phyloP scores from a whole-genome alignment of 1,284 basidiomycete species.

The Ustilago xerochloae region DNA sequence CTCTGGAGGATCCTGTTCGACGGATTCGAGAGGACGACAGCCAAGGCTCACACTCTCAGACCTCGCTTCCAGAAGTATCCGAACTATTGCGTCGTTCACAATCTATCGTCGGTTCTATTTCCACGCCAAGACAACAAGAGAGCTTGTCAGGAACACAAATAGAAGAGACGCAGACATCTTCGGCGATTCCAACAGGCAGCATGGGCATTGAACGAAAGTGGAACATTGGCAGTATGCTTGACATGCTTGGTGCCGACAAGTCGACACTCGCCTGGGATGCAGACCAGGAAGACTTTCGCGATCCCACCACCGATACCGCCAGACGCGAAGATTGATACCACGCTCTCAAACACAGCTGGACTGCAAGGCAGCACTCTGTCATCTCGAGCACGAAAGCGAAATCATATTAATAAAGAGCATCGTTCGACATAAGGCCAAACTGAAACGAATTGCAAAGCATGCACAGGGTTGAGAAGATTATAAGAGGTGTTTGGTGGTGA shows the following conservation, averaged over 20 bases:
- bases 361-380: background rate
- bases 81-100: constrained; percentile 35
- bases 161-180: background rate
- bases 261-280: constrained; percentile 33
- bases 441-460: background rate
- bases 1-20: constrained; percentile 4
- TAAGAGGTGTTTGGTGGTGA: background rate
- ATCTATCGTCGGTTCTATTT: background rate
- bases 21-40: constrained; percentile 14
- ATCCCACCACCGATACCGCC: background rate
- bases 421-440: background rate
- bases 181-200: background rate
- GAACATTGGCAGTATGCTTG: constrained; percentile 53
- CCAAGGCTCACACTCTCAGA: constrained; percentile 25
- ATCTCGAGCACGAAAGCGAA: background rate
- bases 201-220: constrained; percentile 39
- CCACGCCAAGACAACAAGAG: background rate
- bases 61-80: constrained; percentile 32
- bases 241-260: constrained; percentile 50
- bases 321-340: background rate
- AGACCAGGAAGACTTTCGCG: constrained; percentile 44
- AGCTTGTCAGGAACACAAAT: background rate
- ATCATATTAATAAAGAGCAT: background rate
- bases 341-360: no score
- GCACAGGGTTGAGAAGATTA: background rate